A percentile compares a stretch with the other conserved stretches of the same genome.
These are phyloP conservation scores for Cryptosporidium canis DNA, from an alignment of 169 alveolate species.

Conservation along the genomic window DNA sequence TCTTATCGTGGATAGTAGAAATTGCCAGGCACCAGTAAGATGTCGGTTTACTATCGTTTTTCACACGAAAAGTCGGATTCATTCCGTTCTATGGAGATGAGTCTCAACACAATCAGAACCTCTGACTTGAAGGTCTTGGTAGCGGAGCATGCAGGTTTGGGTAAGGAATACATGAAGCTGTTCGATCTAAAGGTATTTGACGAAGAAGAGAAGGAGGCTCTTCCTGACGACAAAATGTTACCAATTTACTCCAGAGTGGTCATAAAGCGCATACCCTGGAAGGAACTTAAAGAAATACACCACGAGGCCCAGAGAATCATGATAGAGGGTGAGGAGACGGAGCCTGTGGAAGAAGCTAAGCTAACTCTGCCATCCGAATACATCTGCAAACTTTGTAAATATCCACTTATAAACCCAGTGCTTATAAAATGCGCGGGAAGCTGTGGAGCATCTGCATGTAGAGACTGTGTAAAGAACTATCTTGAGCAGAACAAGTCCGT, in stretches of 20 bases:
- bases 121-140: conserved; percentile 50
- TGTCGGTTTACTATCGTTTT: conserved; percentile 69
- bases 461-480: conserved; percentile 67
- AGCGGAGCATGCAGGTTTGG: conserved; percentile 66
- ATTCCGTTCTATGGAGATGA: conserved; percentile 48
- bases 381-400: conserved; percentile 48
- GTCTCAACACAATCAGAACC: conserved; percentile 49
- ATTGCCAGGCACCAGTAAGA: neutral
- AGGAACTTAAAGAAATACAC: conserved; percentile 61
- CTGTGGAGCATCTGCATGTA: conserved; percentile 71
- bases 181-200: conserved; percentile 52
- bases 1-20: neutral
- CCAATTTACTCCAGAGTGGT: conserved; percentile 71
- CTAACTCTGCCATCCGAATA: conserved; percentile 62
- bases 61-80: conserved; percentile 48
- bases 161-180: conserved; percentile 53
- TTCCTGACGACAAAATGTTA: conserved; percentile 56
- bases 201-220: conserved; percentile 44
- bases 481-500: conserved; percentile 48
- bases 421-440: conserved; percentile 62
- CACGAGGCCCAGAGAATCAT: conserved; percentile 65
- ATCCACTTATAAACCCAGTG: conserved; percentile 57
- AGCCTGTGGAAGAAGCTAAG: conserved; percentile 28
- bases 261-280: conserved; percentile 71
- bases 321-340: conserved; percentile 17